A percentile compares a stretch with the other conserved stretches of the same genome.
Conservation (phyloP, 2,329 filamentous ascomycete species). For the Fusarium sp. region DNA sequence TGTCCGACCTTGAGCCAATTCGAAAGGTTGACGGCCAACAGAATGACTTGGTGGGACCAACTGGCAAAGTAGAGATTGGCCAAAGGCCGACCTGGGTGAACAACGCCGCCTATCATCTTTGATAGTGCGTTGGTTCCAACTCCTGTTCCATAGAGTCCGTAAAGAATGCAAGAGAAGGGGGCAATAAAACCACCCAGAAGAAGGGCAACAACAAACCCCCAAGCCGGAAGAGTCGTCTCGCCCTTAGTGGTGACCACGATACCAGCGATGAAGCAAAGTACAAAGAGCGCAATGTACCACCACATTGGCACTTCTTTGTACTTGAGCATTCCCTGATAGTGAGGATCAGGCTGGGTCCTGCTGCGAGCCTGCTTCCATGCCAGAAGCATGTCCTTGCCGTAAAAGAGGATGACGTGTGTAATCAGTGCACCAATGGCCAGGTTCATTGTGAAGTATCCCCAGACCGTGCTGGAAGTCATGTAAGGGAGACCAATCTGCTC, state of each 20-base stretch:
- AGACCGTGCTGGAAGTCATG: conserved; percentile 44
- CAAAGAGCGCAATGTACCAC: conserved; percentile 51
- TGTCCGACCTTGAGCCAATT: conserved; percentile 52
- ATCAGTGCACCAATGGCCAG: conserved; percentile 37
- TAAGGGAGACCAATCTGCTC: conserved; percentile 41
- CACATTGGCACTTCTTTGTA: conserved; percentile 54
- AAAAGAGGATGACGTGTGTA: conserved; percentile 35
- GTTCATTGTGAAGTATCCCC: conserved; percentile 49
- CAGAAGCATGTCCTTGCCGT: conserved; percentile 5
- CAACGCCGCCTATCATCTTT: conserved; percentile 61
- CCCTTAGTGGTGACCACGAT: conserved; percentile 51
- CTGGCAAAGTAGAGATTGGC: conserved; percentile 58
- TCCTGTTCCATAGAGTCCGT: conserved; percentile 35
- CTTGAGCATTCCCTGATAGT: conserved; percentile 55
- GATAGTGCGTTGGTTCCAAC: conserved; percentile 40
- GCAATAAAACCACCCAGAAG: conserved; percentile 52
- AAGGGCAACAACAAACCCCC: conserved; percentile 52
- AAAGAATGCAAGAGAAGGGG: conserved; percentile 47
- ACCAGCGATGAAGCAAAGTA: conserved; percentile 49
- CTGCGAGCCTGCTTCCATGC: conserved; percentile 29
- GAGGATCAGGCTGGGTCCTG: conserved; percentile 49
- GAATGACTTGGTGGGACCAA: conserved; percentile 49
- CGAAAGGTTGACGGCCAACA: conserved; percentile 46
- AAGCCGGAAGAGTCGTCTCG: conserved; percentile 50
- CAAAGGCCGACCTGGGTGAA: conserved; percentile 55